Evolutionary conservation across 2,329 filamentous ascomycete species (phyloP), one percentile per base, ranked within the genome.

Genomic region (Aspergillus sp.): DNA sequence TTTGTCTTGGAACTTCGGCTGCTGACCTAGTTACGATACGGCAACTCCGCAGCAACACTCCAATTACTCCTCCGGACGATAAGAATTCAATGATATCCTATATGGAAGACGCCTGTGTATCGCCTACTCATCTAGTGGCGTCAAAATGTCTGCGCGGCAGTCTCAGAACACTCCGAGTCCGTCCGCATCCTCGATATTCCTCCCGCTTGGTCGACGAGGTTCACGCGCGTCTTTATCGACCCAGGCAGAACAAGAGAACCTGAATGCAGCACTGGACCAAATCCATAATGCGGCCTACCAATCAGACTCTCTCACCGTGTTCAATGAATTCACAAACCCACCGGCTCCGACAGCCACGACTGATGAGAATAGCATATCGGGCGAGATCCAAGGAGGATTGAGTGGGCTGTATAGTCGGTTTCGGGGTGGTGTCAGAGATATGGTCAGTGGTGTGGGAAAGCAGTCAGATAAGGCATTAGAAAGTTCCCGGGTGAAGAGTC

Each of bases 281-380:
- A 95, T 96, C 56, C 91, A 96, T 68, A 89, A 77, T 44, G 84
- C 87, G 5, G 90, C 90, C n/a, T 94, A 87, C 61, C 86, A 88
- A 64, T 87, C 87, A 30, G 86, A 86, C 53, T 81, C 83, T 30
- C 76, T 97, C 43, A 97, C 91, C 2, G 94, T 90, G 7, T 97
- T 97, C 70, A 94, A 94, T 69, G 90, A 96, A 62, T 90, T 95
- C 60, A 87, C 86, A 5, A 66, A 62, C 46, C 72, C 71, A 1
- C 79, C 85, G 1, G 83, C 84, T 4, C 83, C 86, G 2, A 74
- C 79, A 1, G 71, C 80, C 1, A 74, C 78, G 1, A 70, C 76
- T 20, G 89, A 95, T 58, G 81, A 75, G 49, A 89, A 88, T 64
- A 80, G 80, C 7, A 74, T 88, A 33, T 76, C 84, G 0, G 81